Evolutionary conservation across 2,329 filamentous ascomycete genomes (phyloP).

Genomic region (Rutstroemia sp.): DNA sequence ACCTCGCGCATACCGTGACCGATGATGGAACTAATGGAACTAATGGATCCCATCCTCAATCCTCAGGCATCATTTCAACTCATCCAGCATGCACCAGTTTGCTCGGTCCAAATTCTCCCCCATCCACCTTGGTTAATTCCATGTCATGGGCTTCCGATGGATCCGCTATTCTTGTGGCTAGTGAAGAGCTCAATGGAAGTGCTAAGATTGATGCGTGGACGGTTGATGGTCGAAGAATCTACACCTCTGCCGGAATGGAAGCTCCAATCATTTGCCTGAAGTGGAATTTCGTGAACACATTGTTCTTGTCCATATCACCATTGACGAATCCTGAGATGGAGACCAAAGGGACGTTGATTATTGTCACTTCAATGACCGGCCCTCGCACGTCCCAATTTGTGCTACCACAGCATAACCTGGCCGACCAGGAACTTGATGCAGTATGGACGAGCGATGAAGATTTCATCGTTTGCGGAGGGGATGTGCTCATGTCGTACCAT

Average conservation of each 20-base stretch:
- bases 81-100: slow-evolving; percentile 35
- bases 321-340: slow-evolving; percentile 37
- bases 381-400: slow-evolving; percentile 35
- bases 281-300: slow-evolving; percentile 50
- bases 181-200: slow-evolving; percentile 41
- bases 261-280: slow-evolving; percentile 54
- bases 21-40: slow-evolving; percentile 32
- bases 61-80: slow-evolving; percentile 7
- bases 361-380: slow-evolving; percentile 36
- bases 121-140: slow-evolving; percentile 47
- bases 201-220: slow-evolving; percentile 49
- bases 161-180: slow-evolving; percentile 48
- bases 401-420: slow-evolving; percentile 43
- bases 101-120: slow-evolving; percentile 45
- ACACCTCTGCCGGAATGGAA: slow-evolving; percentile 49
- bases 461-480: slow-evolving; percentile 52
- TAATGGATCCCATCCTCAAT: background rate
- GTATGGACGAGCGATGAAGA: slow-evolving; percentile 52
- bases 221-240: slow-evolving; percentile 42
- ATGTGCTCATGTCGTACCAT: slow-evolving; percentile 42
- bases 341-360: slow-evolving; percentile 43
- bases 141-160: slow-evolving; percentile 55
- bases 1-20: slow-evolving; percentile 45
- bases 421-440: slow-evolving; percentile 46
- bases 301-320: slow-evolving; percentile 51